Evolutionary conservation across 441 rosid genomes (phyloP).

Genomic region (Arabidopsis hybrid): DNA sequence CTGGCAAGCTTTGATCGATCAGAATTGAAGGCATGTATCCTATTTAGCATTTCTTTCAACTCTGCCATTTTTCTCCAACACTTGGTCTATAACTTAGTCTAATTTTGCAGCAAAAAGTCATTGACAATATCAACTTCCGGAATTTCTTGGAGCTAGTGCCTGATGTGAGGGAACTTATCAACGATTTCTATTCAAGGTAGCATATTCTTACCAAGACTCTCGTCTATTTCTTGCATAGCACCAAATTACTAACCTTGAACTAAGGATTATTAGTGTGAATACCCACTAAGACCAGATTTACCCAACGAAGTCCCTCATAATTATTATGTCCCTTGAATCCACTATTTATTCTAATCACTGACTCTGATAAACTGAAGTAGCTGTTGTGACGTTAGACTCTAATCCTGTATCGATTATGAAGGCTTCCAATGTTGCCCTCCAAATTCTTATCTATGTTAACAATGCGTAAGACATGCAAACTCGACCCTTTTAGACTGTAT

Average conservation of each 20-base stretch:
- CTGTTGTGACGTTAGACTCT: slow-evolving; percentile 7
- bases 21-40: slow-evolving; percentile 76
- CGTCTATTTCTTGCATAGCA: not conserved
- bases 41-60: not conserved
- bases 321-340: slow-evolving; percentile 16
- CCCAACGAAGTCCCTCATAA: not conserved
- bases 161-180: slow-evolving; percentile 97
- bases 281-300: not conserved
- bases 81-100: slow-evolving; percentile 34
- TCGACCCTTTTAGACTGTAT: not conserved
- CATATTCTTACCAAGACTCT: not conserved
- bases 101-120: slow-evolving; percentile 81
- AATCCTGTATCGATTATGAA: slow-evolving; percentile 1
- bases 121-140: slow-evolving; percentile 89
- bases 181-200: slow-evolving; percentile 96
- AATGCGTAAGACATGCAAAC: not conserved
- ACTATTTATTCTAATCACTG: not conserved
- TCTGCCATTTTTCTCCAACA: slow-evolving; percentile 1
- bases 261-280: slow-evolving; percentile 8
- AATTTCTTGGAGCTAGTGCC: slow-evolving; percentile 96
- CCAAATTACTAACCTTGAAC: not conserved
- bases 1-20: slow-evolving; percentile 96
- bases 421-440: not conserved
- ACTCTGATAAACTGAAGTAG: not conserved
- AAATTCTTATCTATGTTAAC: not conserved